These are phyloP conservation scores for Linderniella brevidens DNA, from an alignment of 257 asterid species.

Conservation along the genomic window DNA sequence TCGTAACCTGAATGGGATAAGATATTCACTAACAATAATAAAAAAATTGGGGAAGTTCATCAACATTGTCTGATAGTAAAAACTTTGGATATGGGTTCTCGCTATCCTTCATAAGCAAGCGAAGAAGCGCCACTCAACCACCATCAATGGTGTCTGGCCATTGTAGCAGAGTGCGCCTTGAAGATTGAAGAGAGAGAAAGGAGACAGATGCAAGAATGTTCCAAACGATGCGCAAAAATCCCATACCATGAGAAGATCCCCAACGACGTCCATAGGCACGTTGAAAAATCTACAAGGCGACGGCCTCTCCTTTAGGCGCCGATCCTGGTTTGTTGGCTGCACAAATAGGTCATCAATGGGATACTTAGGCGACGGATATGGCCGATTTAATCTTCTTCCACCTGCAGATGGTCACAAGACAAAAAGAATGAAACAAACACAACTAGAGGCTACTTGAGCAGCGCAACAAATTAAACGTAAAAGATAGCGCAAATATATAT, in stretches of 20 bases:
- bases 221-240: constrained; percentile 80
- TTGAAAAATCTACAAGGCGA: constrained; percentile 44
- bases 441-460: too few relatives aligned
- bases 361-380: constrained; percentile 1
- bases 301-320: constrained; percentile 44
- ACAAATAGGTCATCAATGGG: constrained; percentile 82
- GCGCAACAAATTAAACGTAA: too few relatives aligned
- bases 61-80: background rate
- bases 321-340: constrained; percentile 49
- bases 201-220: constrained; percentile 51
- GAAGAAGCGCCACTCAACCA: constrained; percentile 64
- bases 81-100: constrained; percentile 11
- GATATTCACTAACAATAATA: background rate
- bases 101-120: constrained; percentile 51
- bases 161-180: constrained; percentile 69
- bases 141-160: constrained; percentile 54
- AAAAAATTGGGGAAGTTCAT: background rate
- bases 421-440: too few relatives aligned
- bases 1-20: background rate
- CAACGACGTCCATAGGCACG: constrained; percentile 72
- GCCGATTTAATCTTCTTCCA: too few relatives aligned
- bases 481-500: too few relatives aligned
- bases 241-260: constrained; percentile 90
- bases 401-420: too few relatives aligned
- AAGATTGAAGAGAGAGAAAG: constrained; percentile 84